phyloP scores from a whole-genome alignment of 192 early-diverging fungal species.

The Coemansia sp. region DNA sequence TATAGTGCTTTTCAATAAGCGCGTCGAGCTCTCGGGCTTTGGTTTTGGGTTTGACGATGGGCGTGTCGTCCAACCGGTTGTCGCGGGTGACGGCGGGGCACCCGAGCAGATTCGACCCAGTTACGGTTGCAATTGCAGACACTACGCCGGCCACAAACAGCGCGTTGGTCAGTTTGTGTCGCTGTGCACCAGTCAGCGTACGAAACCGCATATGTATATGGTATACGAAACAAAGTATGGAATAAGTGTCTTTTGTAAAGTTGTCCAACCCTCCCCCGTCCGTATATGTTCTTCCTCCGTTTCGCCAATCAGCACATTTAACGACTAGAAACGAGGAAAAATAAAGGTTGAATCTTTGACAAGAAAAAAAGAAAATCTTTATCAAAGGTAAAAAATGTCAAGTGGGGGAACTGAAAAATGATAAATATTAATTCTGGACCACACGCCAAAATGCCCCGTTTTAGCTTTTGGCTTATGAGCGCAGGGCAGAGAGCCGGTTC shows the following conservation, averaged over 20 bases:
- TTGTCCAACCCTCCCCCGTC: no score
- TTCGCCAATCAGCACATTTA: background rate
- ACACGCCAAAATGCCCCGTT: no score
- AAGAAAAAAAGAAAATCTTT: background rate
- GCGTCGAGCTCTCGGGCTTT: constrained; percentile 4
- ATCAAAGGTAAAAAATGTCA: no score
- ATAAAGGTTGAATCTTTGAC: background rate
- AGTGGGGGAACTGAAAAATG: no score
- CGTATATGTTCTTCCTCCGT: background rate
- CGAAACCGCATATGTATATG: constrained; percentile 39
- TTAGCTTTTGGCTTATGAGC: constrained; percentile 30
- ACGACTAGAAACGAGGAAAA: background rate
- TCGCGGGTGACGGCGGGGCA: constrained; percentile 51
- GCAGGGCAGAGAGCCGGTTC: constrained; percentile 77
- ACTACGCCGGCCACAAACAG: constrained; percentile 44
- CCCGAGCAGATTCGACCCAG: constrained; percentile 47
- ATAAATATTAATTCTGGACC: no score
- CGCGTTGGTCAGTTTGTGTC: constrained; percentile 50
- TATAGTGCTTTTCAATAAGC: constrained; percentile 19
- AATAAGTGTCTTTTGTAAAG: background rate
- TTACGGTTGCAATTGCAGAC: constrained; percentile 48
- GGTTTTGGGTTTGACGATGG: background rate
- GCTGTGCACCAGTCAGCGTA: constrained; percentile 46
- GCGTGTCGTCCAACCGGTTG: constrained; percentile 25
- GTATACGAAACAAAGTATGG: background rate